Base-by-base conservation (phyloP, 1,284 basidiomycete genomes). In the Cerrena zonata region DNA sequence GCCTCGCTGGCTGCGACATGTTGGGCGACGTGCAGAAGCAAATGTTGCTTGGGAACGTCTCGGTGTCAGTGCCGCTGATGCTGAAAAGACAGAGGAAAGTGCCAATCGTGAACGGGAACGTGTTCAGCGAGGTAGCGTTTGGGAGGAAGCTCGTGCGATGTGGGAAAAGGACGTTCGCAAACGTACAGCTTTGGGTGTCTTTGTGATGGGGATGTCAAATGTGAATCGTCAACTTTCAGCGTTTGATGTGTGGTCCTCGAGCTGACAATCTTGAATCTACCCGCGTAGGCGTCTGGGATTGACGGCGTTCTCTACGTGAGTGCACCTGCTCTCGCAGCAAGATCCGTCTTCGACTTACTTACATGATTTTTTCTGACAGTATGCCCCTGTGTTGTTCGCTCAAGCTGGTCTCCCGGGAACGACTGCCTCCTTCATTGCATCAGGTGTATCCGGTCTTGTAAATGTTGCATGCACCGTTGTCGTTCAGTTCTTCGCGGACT, bases 391-490 rank as follows among this genome's bases (percentile, higher is more conserved):
- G 2, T 62, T 79, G 15, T 80, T 80, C 57, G 61, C 69, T 3
- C 77, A 78, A 59, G 76, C 75, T 2, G 74, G 76, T 26, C 66
- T 80, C 18, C 69, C 70, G 3, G 70, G 69, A 0, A 65, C 65
- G 36, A 69, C 70, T 34, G 70, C 76, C 5, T 71, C 75, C 0
- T 78, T 80, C 61, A 64, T 79, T 23, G 76, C 78, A 0, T 76
- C 75, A 5, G 78, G 77, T 5, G 68, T 79, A 7, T 76, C 76
- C 2, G 78, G 77, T 36, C 64, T 80, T 40, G 59, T 77, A 34
- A 75, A 72, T 52, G 55, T 79, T n/a, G 65, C 63, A 12, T 66
- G 68, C 47, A 77, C 75, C 7, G 66, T 74, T 45, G 59, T 65
- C 4, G 65, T 70, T 15, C 75, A 74, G 52, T 54, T 70, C 36